A percentile compares a stretch with the other conserved stretches of the same genome.
phyloP scores from a whole-genome alignment of 805 yeast species.

The Wickerhamiella kazuoi region DNA sequence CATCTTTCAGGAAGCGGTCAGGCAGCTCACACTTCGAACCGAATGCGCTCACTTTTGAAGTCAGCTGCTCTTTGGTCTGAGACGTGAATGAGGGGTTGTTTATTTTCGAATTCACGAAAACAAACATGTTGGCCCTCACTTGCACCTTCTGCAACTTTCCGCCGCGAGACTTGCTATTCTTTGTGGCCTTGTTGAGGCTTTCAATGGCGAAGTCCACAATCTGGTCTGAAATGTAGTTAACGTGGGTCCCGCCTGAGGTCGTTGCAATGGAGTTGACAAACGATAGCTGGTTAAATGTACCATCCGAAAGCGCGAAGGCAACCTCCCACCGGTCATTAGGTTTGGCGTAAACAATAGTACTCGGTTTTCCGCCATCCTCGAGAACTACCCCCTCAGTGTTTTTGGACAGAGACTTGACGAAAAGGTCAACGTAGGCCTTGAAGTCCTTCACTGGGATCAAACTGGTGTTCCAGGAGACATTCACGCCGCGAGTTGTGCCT shows the following conservation, averaged over 20 bases:
- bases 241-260: constrained; percentile 93
- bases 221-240: constrained; percentile 69
- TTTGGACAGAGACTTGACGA: constrained; percentile 51
- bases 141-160: constrained; percentile 75
- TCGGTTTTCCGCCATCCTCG: constrained; percentile 22
- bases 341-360: constrained; percentile 59
- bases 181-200: constrained; percentile 48
- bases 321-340: constrained; percentile 86
- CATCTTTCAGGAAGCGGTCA: constrained; percentile 55
- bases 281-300: constrained; percentile 79
- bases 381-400: constrained; percentile 6
- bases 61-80: constrained; percentile 89
- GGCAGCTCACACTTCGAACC: constrained; percentile 71
- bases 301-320: constrained; percentile 87
- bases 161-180: constrained; percentile 28
- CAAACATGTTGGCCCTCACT: constrained; percentile 73
- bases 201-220: constrained; percentile 63
- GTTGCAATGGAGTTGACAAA: constrained; percentile 97
- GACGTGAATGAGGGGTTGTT: constrained; percentile 96
- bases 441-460: constrained; percentile 53
- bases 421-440: constrained; percentile 77
- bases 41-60: constrained; percentile 75
- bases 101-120: constrained; percentile 78
- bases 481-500: constrained; percentile 76
- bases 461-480: constrained; percentile 60